phyloP scores from a whole-genome alignment of 2,329 filamentous ascomycete species.

The Catunica adiposa region DNA sequence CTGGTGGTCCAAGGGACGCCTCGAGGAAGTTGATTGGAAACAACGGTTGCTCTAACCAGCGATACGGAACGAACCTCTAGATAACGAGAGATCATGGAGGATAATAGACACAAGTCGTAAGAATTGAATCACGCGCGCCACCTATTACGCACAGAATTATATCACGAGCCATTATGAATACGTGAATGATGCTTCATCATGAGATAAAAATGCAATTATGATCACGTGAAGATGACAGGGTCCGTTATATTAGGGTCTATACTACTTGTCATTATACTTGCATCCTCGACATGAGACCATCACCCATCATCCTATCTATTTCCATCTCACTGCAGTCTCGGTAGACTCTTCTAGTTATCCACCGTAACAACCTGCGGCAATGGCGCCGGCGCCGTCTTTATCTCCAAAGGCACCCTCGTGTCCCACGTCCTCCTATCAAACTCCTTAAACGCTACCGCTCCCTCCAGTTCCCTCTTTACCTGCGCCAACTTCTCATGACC shows the following conservation, averaged over 20 bases:
- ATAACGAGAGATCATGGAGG: no score
- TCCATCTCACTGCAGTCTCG: background rate
- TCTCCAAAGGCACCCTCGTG: constrained; percentile 28
- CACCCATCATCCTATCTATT: background rate
- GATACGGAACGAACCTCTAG: no score
- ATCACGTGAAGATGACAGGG: background rate
- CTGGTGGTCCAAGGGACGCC: background rate
- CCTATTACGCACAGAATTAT: no score
- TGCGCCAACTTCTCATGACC: constrained; percentile 34
- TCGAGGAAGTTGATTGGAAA: no score
- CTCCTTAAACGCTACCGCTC: constrained; percentile 34
- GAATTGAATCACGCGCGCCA: no score
- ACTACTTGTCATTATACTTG: no score
- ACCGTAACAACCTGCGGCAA: constrained; percentile 18
- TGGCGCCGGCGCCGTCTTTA: constrained; percentile 23
- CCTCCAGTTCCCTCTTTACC: constrained; percentile 31
- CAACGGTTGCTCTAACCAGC: no score
- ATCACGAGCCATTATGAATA: no score
- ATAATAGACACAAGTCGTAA: no score
- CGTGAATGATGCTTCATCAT: no score
- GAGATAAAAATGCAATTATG: background rate
- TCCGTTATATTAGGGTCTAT: no score
- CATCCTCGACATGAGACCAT: background rate
- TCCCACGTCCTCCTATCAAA: constrained; percentile 38
- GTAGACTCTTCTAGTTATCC: constrained; percentile 10